phyloP scores from a whole-genome alignment of 768 basidiomycete genomes.

The Tephrocybe sp. region DNA sequence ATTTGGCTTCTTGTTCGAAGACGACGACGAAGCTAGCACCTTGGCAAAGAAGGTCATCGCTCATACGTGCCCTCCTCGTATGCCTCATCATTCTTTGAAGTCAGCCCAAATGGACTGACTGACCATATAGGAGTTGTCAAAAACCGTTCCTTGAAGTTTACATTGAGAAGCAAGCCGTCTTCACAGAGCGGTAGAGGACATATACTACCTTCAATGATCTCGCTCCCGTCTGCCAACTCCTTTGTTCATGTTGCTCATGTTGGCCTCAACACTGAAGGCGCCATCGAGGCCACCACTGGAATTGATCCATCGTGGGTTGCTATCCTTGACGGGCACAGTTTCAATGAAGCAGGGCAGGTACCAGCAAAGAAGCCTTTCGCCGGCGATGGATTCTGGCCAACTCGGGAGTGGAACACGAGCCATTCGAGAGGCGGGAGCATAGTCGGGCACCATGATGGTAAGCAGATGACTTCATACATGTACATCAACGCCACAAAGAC shows the following conservation, averaged over 20 bases:
- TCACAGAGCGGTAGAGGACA: slow-evolving; percentile 21
- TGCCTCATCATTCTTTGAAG: slow-evolving; percentile 15
- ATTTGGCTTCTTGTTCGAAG: slow-evolving; percentile 52
- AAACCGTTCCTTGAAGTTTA: slow-evolving; percentile 25
- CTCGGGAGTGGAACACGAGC: slow-evolving; percentile 21
- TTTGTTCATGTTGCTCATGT: slow-evolving; percentile 71
- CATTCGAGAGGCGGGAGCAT: slow-evolving; percentile 3
- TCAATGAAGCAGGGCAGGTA: slow-evolving; percentile 19
- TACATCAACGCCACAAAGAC: not conserved
- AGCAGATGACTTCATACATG: not conserved
- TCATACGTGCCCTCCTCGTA: slow-evolving; percentile 27
- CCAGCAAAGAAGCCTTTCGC: slow-evolving; percentile 30
- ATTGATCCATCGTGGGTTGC: slow-evolving; percentile 54
- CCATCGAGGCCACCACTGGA: slow-evolving; percentile 52
- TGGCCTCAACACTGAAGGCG: slow-evolving; percentile 50
- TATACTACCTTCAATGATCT: slow-evolving; percentile 48
- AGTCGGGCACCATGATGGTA: slow-evolving; percentile 6
- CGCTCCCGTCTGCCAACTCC: slow-evolving; percentile 55
- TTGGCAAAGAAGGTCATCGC: slow-evolving; percentile 40
- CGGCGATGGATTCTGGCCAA: slow-evolving; percentile 33
- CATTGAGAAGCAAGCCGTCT: slow-evolving; percentile 40
- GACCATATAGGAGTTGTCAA: slow-evolving; percentile 21
- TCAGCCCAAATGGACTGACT: slow-evolving; percentile 6
- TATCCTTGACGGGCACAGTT: slow-evolving; percentile 31
- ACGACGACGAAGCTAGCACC: slow-evolving; percentile 45